Evolutionary conservation across 2,329 filamentous ascomycete species (phyloP), one percentile per base, ranked within the genome.

Genomic region (Tolypocladium cylindrosporum): DNA sequence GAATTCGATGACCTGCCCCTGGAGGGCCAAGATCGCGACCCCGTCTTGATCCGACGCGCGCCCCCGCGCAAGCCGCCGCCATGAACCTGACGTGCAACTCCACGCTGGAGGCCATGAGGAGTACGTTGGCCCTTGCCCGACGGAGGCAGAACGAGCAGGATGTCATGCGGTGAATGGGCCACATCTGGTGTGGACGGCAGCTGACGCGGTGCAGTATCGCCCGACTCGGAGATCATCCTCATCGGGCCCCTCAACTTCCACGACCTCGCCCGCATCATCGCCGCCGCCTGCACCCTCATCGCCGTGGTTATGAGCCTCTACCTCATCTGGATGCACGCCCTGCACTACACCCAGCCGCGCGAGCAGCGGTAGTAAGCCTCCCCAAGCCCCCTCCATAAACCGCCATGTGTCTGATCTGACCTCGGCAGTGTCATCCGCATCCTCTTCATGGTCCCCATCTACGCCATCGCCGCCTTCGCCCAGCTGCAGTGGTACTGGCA

Each of bases 361-460:
- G 81, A 85, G 69, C 83, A 86, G 66, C 78, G 77, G 69, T 81
- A 85, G 77, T 80, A 69, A 61, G 76, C 64, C 60, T 54, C 41
- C 27, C 27, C 6, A 4, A 13, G 36, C 36, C 36, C 36, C 31
- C 31, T 31, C 7, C 31, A 5, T 31, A 1, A 31, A 31, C 31
- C 31, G 31, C 7, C 3, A 5, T 5, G 31, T 31, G 14, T n/a
- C n/a, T n/a, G n/a, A n/a, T n/a, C 54, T 31, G 4, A 45, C 40
- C 8, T n/a, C 55, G 4, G 54, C 64, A 90, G 86, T 69, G 91
- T 94, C 66, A 92, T 95, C 65, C 89, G 91, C 54, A 93, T 96
- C 63, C 80, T 96, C 34, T 86, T 92, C 70, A 93, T 95, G 89
- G 83, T 95, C 55, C 91, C 91, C 43, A 79, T 95, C 61, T 95